These are phyloP conservation scores for Pyrenochaeta sp. DNA, from an alignment of 2,329 filamentous ascomycete genomes.

Conservation along the genomic window DNA sequence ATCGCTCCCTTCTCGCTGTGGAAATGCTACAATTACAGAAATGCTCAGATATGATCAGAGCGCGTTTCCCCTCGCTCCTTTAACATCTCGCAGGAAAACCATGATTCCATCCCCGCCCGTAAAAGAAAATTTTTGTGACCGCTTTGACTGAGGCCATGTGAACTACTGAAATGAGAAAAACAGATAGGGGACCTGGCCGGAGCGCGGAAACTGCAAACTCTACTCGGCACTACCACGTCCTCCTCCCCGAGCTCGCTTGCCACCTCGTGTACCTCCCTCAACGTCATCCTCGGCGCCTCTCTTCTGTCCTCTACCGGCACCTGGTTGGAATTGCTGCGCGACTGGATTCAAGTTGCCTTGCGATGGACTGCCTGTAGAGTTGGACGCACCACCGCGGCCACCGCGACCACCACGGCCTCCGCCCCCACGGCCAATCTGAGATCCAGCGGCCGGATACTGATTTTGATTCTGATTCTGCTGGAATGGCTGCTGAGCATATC, in stretches of 20 bases:
- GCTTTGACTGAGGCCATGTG: no score
- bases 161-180: no score
- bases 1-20: neutral
- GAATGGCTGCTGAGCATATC: slow-evolving; percentile 9
- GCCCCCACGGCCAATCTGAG: slow-evolving; percentile 39
- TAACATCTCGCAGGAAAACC: no score
- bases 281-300: slow-evolving; percentile 41
- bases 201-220: no score
- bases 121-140: no score
- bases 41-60: neutral
- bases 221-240: slow-evolving; percentile 28
- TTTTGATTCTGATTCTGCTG: slow-evolving; percentile 22
- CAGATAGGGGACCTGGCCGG: no score
- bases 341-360: slow-evolving; percentile 43
- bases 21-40: neutral
- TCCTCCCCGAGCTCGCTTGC: slow-evolving; percentile 40
- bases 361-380: slow-evolving; percentile 21
- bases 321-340: slow-evolving; percentile 46
- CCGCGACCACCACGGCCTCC: slow-evolving; percentile 33
- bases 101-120: no score
- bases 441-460: no score
- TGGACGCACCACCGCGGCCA: no score
- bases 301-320: slow-evolving; percentile 40
- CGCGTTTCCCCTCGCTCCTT: neutral
- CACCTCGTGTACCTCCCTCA: slow-evolving; percentile 34